These are phyloP conservation scores for Zymoseptoria ardabiliae DNA, from an alignment of 2,329 filamentous ascomycete genomes.

Conservation along the genomic window DNA sequence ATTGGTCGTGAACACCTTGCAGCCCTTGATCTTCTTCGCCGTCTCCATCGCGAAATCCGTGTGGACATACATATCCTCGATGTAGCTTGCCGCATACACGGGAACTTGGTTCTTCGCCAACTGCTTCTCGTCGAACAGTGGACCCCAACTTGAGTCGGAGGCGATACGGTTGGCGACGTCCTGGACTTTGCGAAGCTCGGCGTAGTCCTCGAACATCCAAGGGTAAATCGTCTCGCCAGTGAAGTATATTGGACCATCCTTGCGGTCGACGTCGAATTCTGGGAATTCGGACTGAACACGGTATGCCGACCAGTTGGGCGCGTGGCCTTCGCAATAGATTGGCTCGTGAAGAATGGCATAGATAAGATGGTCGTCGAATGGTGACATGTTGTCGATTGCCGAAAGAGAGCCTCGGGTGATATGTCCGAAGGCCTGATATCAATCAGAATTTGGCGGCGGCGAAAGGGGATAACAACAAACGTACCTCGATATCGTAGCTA, in stretches of 20 bases:
- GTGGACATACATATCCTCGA: conserved; percentile 92
- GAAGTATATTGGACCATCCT: conserved; percentile 59
- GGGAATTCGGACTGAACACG: conserved; percentile 49
- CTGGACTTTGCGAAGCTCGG: conserved; percentile 63
- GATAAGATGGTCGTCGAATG: conserved; percentile 69
- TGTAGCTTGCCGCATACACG: conserved; percentile 73
- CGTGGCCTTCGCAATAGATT: conserved; percentile 68
- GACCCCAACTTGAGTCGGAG: conserved; percentile 59
- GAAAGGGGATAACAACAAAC: background rate
- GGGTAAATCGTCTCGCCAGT: conserved; percentile 90
- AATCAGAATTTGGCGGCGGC: background rate
- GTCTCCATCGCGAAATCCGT: conserved; percentile 66
- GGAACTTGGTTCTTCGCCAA: conserved; percentile 72
- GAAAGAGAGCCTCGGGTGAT: conserved; percentile 65
- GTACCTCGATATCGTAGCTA: conserved; percentile 58
- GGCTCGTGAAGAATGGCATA: conserved; percentile 85
- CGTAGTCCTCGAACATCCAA: conserved; percentile 74
- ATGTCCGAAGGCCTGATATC: conserved; percentile 55
- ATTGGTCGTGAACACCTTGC: conserved; percentile 79
- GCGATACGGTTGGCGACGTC: conserved; percentile 67
- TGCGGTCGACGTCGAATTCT: conserved; percentile 41
- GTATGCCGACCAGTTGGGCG: conserved; percentile 69
- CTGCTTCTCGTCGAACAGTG: conserved; percentile 67
- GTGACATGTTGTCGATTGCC: conserved; percentile 57
- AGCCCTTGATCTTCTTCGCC: conserved; percentile 64